Evolutionary conservation across 139 green algal genomes (phyloP).

Genomic region (Tetraselmis chui): DNA sequence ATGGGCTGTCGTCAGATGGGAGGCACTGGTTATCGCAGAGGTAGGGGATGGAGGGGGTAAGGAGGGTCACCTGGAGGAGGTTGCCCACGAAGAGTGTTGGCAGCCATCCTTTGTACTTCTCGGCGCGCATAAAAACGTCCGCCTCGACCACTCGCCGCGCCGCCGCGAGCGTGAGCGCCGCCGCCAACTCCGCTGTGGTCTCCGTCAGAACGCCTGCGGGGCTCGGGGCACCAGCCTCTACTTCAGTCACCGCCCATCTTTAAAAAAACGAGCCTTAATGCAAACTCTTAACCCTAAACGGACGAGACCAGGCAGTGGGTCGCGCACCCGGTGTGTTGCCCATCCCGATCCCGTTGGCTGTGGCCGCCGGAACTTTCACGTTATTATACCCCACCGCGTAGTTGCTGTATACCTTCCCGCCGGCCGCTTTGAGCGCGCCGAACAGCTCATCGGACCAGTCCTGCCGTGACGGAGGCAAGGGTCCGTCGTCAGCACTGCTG

Average conservation of each 20-base stretch:
- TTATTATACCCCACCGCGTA: slow-evolving; percentile 99
- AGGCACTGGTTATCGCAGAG: too few relatives aligned
- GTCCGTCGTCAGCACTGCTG: too few relatives aligned
- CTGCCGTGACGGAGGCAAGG: not conserved
- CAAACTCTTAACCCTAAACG: too few relatives aligned
- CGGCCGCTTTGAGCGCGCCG: slow-evolving; percentile 70
- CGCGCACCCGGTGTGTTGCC: slow-evolving; percentile 89
- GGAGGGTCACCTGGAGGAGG: slow-evolving; percentile 55
- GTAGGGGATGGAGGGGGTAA: not conserved
- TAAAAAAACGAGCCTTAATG: too few relatives aligned
- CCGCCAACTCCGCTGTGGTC: slow-evolving; percentile 94
- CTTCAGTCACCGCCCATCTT: too few relatives aligned
- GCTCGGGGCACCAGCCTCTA: too few relatives aligned
- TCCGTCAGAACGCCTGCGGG: slow-evolving; percentile 79
- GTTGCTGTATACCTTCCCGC: slow-evolving; percentile 87
- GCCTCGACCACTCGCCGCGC: slow-evolving; percentile 87
- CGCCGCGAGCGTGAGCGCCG: slow-evolving; percentile 85
- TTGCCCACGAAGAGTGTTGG: slow-evolving; percentile 87
- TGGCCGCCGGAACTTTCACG: slow-evolving; percentile 84
- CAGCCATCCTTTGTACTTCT: slow-evolving; percentile 94
- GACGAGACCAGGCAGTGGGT: too few relatives aligned
- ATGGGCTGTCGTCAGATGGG: too few relatives aligned
- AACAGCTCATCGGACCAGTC: slow-evolving; percentile 74
- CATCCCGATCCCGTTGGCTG: slow-evolving; percentile 80
- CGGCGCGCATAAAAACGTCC: slow-evolving; percentile 93